Conservation (phyloP, 169 alveolate species). For the Plasmodium reichenowi region DNA sequence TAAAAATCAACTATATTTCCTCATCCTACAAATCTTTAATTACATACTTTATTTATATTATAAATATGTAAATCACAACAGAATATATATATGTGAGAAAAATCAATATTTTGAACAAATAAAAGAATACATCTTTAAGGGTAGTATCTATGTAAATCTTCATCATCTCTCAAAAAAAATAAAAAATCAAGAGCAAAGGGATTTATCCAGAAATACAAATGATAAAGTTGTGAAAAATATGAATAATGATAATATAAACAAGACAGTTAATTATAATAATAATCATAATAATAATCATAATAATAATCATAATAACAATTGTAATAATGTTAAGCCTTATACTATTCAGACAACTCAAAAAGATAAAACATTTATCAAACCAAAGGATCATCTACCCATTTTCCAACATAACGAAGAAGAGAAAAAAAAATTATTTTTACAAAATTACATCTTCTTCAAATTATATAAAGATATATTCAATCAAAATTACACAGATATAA, state of each 20-base stretch:
- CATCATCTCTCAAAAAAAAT: background rate
- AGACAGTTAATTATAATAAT: background rate
- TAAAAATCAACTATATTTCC: background rate
- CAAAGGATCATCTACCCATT: background rate
- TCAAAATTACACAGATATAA: background rate
- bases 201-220: background rate
- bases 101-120: constrained; percentile 1
- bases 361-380: no score
- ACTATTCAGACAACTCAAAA: background rate
- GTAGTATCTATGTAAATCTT: constrained; percentile 9
- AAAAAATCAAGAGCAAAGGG: background rate
- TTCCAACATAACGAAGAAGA: background rate
- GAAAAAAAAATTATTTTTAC: constrained; percentile 16
- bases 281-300: background rate
- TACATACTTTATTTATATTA: constrained; percentile 41
- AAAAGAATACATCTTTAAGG: constrained; percentile 5
- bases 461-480: constrained; percentile 10
- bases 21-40: constrained; percentile 14
- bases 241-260: background rate
- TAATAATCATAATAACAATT: background rate
- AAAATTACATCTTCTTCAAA: constrained; percentile 23
- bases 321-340: no score
- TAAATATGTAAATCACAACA: constrained; percentile 8
- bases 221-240: background rate
- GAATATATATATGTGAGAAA: constrained; percentile 10